Evolutionary conservation across 495 filamentous ascomycete genomes (phyloP).

Genomic region (Trichodelitschia bisporula): DNA sequence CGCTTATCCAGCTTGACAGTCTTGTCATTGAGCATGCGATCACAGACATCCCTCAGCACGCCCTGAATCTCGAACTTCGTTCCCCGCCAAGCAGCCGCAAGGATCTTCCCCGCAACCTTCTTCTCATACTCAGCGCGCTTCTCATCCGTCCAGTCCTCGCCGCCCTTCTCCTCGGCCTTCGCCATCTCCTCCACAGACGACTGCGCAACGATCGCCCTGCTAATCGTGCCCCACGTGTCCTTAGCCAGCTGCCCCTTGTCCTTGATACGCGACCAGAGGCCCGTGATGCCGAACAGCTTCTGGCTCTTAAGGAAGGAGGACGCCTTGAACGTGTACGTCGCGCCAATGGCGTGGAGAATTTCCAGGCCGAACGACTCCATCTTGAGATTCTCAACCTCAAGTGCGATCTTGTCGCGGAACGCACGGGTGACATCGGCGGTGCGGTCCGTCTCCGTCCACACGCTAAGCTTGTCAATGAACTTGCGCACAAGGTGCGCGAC

Average conservation of each 20-base stretch:
- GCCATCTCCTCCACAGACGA: slow-evolving; percentile 99
- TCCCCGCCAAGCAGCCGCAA: slow-evolving; percentile 93
- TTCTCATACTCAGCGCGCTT: slow-evolving; percentile 90
- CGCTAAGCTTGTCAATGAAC: slow-evolving; percentile 67
- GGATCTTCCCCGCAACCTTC: slow-evolving; percentile 86
- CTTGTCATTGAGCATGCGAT: slow-evolving; percentile 43
- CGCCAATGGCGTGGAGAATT: slow-evolving; percentile 85
- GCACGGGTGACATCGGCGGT: slow-evolving; percentile 57
- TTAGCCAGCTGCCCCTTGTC: slow-evolving; percentile 93
- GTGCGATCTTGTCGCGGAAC: slow-evolving; percentile 79
- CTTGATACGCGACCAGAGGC: slow-evolving; percentile 81
- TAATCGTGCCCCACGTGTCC: slow-evolving; percentile 96
- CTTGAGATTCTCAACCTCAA: slow-evolving; percentile 93
- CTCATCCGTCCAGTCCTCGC: slow-evolving; percentile 97
- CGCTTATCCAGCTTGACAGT: slow-evolving; percentile 60
- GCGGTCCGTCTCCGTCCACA: slow-evolving; percentile 97
- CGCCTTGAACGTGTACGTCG: slow-evolving; percentile 70
- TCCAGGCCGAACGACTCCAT: slow-evolving; percentile 98
- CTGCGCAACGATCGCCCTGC: slow-evolving; percentile 91
- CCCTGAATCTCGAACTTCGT: slow-evolving; percentile 97
- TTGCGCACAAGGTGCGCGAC: slow-evolving; percentile 64
- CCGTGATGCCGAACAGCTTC: slow-evolving; percentile 87
- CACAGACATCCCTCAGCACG: slow-evolving; percentile 71
- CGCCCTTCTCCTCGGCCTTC: slow-evolving; percentile 78
- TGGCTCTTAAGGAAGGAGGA: slow-evolving; percentile 76